Percentiles rank a stretch among this genome's conserved stretches.
Evolutionary conservation across 169 alveolate species (phyloP).

Genomic region (Cryptosporidium baileyi): DNA sequence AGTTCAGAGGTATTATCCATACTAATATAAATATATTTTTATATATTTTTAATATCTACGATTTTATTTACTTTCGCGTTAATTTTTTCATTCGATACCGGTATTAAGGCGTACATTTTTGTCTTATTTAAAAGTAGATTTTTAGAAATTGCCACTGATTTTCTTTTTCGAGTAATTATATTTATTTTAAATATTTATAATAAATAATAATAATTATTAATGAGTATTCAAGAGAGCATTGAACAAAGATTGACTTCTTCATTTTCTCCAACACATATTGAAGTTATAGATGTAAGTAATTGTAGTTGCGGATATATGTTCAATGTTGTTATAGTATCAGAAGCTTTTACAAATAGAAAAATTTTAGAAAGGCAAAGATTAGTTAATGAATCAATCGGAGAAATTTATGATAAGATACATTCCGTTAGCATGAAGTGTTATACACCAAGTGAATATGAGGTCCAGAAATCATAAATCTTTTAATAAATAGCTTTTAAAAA

Average conservation of each 20-base stretch:
- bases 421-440: slow-evolving; percentile 85
- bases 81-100: too few species aligned
- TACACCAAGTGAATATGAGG: slow-evolving; percentile 79
- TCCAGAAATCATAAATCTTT: neutral
- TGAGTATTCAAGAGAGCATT: slow-evolving; percentile 29
- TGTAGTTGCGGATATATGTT: slow-evolving; percentile 85
- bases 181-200: too few species aligned
- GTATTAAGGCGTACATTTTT: too few species aligned
- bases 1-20: slow-evolving; percentile 58
- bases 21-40: neutral
- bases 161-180: too few species aligned
- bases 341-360: slow-evolving; percentile 75
- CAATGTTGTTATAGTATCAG: slow-evolving; percentile 81
- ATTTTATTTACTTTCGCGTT: too few species aligned
- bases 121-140: too few species aligned
- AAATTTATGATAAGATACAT: slow-evolving; percentile 79
- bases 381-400: slow-evolving; percentile 81
- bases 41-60: too few species aligned
- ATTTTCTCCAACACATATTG: slow-evolving; percentile 79
- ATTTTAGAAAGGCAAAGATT: slow-evolving; percentile 83
- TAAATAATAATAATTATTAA: too few species aligned
- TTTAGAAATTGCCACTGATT: too few species aligned
- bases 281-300: slow-evolving; percentile 81
- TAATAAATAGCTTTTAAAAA: neutral
- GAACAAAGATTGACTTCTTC: slow-evolving; percentile 78